A percentile compares a stretch with the other conserved stretches of the same genome.
phyloP scores from a whole-genome alignment of 2,329 filamentous ascomycete species.

The Sarocladium kiliense region DNA sequence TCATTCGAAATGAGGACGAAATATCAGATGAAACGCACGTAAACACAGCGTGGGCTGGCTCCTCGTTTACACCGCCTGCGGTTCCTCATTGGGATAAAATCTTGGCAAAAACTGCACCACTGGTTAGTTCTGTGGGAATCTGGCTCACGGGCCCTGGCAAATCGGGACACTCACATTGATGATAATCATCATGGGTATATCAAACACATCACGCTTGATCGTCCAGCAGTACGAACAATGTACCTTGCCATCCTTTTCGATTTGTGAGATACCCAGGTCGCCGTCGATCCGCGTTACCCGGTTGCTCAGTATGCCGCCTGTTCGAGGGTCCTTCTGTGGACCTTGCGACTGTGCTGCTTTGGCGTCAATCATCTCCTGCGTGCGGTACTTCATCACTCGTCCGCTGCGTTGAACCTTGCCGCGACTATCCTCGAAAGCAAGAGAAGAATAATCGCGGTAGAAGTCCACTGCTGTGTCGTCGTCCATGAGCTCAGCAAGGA shows the following conservation, averaged over 20 bases:
- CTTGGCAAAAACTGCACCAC: slow-evolving; percentile 50
- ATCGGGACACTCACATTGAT: slow-evolving; percentile 76
- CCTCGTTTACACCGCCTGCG: slow-evolving; percentile 22
- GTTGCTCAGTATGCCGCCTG: slow-evolving; percentile 46
- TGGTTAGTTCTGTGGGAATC: neutral
- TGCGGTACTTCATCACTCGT: slow-evolving; percentile 84
- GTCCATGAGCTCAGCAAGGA: slow-evolving; percentile 87
- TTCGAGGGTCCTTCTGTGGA: slow-evolving; percentile 35
- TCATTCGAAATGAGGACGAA: too few species aligned
- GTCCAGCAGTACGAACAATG: slow-evolving; percentile 97
- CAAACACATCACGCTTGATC: slow-evolving; percentile 93
- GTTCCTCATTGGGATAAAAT: slow-evolving; percentile 53
- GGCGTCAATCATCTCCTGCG: slow-evolving; percentile 53
- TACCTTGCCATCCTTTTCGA: slow-evolving; percentile 85
- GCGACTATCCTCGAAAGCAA: slow-evolving; percentile 87
- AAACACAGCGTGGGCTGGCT: slow-evolving; percentile 46
- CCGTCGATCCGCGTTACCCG: slow-evolving; percentile 60
- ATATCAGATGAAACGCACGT: neutral
- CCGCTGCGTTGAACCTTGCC: slow-evolving; percentile 80
- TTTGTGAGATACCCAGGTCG: slow-evolving; percentile 73
- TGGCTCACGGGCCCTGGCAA: too few species aligned
- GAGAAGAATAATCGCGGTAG: slow-evolving; percentile 89
- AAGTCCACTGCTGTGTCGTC: slow-evolving; percentile 92
- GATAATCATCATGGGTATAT: slow-evolving; percentile 97
- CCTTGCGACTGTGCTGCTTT: slow-evolving; percentile 27